Evolutionary conservation across 305 asterid species (phyloP).

Genomic region (Lippia alba): DNA sequence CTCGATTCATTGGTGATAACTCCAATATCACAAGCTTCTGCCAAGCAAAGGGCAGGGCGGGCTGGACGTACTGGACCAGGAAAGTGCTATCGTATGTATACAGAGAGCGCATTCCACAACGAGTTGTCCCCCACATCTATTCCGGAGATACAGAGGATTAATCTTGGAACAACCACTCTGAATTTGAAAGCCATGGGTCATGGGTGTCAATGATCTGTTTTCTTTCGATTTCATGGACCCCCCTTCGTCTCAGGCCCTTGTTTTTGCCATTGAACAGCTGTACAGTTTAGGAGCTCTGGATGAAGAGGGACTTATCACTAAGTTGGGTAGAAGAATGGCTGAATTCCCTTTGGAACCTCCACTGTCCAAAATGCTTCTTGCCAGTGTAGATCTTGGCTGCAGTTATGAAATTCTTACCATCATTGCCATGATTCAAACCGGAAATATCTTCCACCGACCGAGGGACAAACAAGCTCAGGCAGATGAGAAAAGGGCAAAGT

Average conservation of each 20-base stretch:
- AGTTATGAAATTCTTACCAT: slow-evolving; percentile 90
- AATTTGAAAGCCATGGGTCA: slow-evolving; percentile 90
- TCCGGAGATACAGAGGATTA: slow-evolving; percentile 87
- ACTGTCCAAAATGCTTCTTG: slow-evolving; percentile 88
- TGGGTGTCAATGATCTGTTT: slow-evolving; percentile 76
- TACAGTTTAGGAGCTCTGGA: slow-evolving; percentile 88
- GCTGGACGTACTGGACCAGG: slow-evolving; percentile 94
- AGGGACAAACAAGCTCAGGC: slow-evolving; percentile 94
- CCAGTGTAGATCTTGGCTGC: slow-evolving; percentile 91
- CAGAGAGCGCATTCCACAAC: slow-evolving; percentile 89
- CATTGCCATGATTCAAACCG: slow-evolving; percentile 90
- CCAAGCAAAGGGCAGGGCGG: slow-evolving; percentile 88
- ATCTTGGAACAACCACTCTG: slow-evolving; percentile 83
- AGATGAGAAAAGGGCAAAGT: slow-evolving; percentile 84
- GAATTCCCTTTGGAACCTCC: slow-evolving; percentile 95
- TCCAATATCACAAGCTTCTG: slow-evolving; percentile 94
- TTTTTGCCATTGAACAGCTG: slow-evolving; percentile 88
- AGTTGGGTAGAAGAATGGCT: slow-evolving; percentile 91
- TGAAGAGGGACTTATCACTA: slow-evolving; percentile 90
- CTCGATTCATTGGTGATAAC: slow-evolving; percentile 85
- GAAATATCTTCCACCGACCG: slow-evolving; percentile 82
- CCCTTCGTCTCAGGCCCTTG: slow-evolving; percentile 85
- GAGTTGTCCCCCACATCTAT: slow-evolving; percentile 84
- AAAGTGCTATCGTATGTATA: slow-evolving; percentile 90
- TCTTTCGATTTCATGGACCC: slow-evolving; percentile 96